Evolutionary conservation across 2,329 filamentous ascomycete species (phyloP).

Genomic region (Hypoxylon sp.): DNA sequence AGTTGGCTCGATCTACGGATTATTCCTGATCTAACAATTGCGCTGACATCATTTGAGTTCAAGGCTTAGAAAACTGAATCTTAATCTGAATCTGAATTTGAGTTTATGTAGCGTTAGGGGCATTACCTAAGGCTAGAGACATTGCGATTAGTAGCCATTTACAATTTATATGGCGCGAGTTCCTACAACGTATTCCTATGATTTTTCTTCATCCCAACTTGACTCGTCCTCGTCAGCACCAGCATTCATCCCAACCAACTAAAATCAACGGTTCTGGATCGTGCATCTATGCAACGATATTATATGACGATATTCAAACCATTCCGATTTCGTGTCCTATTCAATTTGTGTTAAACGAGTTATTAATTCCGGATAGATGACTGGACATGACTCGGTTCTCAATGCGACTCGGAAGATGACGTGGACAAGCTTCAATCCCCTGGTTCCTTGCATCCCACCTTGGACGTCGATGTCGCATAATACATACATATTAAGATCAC

Average conservation of each 20-base stretch:
- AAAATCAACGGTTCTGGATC: conserved; percentile 8
- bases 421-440: conserved; percentile 25
- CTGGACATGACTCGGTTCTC: conserved; percentile 22
- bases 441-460: conserved; percentile 23
- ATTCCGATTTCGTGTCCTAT: conserved; percentile 11
- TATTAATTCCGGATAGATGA: conserved; percentile 18
- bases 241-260: conserved; percentile 3
- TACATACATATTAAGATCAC: too few relatives aligned
- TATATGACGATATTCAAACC: conserved; percentile 1
- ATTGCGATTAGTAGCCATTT: too few relatives aligned
- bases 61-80: conserved; percentile 15
- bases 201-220: conserved; percentile 5
- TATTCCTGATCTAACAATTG: not conserved
- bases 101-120: too few relatives aligned
- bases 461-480: too few relatives aligned
- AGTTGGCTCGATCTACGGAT: not conserved
- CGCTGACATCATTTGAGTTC: conserved; percentile 26
- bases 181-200: too few relatives aligned
- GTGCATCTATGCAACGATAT: conserved; percentile 8
- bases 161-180: too few relatives aligned
- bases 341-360: conserved; percentile 6
- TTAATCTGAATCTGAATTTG: not conserved
- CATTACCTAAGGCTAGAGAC: too few relatives aligned
- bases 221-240: not conserved
- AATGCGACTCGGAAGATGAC: conserved; percentile 26